Percentiles rank a stretch among this genome's conserved stretches.
Conservation (phyloP, 768 basidiomycete species). For the Galerina sulciceps region DNA sequence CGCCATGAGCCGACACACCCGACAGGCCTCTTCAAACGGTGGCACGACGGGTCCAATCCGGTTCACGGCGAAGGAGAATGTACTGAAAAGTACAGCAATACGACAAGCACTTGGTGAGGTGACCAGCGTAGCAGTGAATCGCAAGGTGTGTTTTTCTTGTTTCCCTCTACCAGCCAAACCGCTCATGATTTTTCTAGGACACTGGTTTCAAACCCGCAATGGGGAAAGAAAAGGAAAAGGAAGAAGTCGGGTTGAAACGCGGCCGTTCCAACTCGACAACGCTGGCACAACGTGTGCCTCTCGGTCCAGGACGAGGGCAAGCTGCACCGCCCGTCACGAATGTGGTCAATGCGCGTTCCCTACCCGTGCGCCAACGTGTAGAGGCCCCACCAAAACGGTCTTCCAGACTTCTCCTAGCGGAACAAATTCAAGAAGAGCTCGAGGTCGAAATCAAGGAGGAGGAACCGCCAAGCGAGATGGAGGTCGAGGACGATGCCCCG, state of each 20-base stretch:
- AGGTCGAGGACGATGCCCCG: constrained; percentile 52
- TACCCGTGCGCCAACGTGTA: constrained; percentile 32
- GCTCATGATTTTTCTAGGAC: constrained; percentile 38
- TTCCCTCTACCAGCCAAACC: constrained; percentile 1
- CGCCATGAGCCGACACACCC: constrained; percentile 67
- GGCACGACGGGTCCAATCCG: constrained; percentile 53
- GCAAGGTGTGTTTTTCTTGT: constrained; percentile 56
- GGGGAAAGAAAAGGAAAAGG: constrained; percentile 64
- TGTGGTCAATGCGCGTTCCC: constrained; percentile 39
- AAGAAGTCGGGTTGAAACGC: constrained; percentile 66
- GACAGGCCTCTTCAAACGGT: constrained; percentile 62
- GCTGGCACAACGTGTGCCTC: constrained; percentile 70
- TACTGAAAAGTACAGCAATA: constrained; percentile 60
- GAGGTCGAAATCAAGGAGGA: constrained; percentile 36
- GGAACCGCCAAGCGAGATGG: constrained; percentile 58
- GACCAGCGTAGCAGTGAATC: constrained; percentile 75
- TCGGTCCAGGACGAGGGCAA: constrained; percentile 60
- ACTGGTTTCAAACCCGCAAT: constrained; percentile 43
- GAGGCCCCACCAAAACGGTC: constrained; percentile 38
- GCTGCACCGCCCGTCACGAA: constrained; percentile 47
- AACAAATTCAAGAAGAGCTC: constrained; percentile 45
- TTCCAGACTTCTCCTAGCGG: constrained; percentile 45
- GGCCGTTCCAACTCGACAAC: constrained; percentile 69
- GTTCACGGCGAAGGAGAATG: constrained; percentile 50
- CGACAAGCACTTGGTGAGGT: constrained; percentile 84